These are phyloP conservation scores for Leccinum variabile DNA, from an alignment of 1,284 basidiomycete genomes.

Conservation along the genomic window DNA sequence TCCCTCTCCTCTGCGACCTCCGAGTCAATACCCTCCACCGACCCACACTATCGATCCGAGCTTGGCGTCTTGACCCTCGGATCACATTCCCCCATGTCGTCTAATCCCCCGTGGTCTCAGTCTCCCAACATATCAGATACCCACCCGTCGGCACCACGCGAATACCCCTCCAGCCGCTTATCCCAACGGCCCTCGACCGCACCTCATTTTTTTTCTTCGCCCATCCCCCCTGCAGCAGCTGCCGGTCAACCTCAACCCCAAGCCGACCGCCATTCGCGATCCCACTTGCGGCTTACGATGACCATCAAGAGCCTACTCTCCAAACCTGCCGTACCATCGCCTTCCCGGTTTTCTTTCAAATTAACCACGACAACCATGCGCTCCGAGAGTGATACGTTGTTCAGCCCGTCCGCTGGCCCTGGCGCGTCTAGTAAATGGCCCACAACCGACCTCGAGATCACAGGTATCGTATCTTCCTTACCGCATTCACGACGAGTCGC, in stretches of 20 bases:
- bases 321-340: conserved; percentile 20
- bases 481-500: conserved; percentile 2
- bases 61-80: conserved; percentile 12
- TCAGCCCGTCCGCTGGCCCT: conserved; percentile 14
- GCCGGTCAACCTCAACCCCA: neutral
- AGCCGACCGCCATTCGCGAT: conserved; percentile 15
- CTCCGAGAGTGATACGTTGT: conserved; percentile 15
- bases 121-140: conserved; percentile 23
- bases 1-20: conserved; percentile 32
- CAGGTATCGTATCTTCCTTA: conserved; percentile 10
- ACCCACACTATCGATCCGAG: conserved; percentile 21
- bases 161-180: neutral
- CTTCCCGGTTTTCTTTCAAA: conserved; percentile 26
- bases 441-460: conserved; percentile 25
- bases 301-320: conserved; percentile 32
- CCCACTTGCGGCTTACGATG: conserved; percentile 26
- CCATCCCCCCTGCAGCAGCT: neutral
- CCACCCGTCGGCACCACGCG: conserved; percentile 6
- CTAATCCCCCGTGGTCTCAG: conserved; percentile 16
- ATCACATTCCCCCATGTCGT: conserved; percentile 19
- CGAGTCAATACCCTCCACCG: conserved; percentile 22
- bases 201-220: conserved; percentile 1
- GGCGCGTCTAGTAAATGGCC: conserved; percentile 12
- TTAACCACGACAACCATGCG: conserved; percentile 9
- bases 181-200: conserved; percentile 20